Evolutionary conservation across 148 eudicot species (phyloP).

Genomic region (Camellia sinensis): DNA sequence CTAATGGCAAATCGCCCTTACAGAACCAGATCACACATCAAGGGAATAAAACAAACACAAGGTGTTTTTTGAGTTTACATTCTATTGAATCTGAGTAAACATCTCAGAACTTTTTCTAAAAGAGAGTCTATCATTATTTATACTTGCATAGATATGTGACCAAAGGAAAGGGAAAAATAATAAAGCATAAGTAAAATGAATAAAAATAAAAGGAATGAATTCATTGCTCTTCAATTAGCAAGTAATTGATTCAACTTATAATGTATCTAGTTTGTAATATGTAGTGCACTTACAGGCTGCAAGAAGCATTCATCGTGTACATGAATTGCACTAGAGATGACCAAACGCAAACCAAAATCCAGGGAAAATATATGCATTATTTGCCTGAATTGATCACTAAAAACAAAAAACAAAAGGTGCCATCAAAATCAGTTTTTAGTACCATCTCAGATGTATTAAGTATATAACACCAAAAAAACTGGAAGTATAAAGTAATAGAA

Average conservation of each 20-base stretch:
- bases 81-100: not conserved
- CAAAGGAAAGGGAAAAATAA: no score
- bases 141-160: no score
- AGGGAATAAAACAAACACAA: not conserved
- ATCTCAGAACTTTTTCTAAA: not conserved
- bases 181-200: no score
- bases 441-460: not conserved
- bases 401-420: not conserved
- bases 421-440: not conserved
- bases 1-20: no score
- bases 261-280: no score
- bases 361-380: slow-evolving; percentile 91
- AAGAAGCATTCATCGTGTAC: slow-evolving; percentile 88
- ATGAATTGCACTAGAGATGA: slow-evolving; percentile 86
- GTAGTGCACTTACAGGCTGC: slow-evolving; percentile 78
- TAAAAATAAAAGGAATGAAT: no score
- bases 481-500: not conserved
- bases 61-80: not conserved
- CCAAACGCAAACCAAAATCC: slow-evolving; percentile 89
- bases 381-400: slow-evolving; percentile 61
- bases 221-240: no score
- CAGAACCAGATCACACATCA: not conserved
- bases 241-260: not conserved
- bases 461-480: not conserved
- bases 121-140: no score